Evolutionary conservation across 495 filamentous ascomycete species (phyloP).

Genomic region (Penicillium taxi): DNA sequence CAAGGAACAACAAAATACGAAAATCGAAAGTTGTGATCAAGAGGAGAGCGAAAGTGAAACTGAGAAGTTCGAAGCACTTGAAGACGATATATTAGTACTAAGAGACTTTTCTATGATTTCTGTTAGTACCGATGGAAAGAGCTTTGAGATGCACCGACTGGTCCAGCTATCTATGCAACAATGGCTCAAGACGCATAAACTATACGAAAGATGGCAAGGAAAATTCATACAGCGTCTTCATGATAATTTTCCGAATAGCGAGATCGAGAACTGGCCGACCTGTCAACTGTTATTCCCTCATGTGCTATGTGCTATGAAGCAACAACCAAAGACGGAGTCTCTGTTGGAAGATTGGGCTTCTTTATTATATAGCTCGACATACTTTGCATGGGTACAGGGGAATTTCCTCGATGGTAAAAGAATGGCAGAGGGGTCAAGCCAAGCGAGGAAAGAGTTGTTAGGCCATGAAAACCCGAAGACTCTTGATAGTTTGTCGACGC

Average conservation of each 20-base stretch:
- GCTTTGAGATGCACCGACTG: constrained; percentile 16
- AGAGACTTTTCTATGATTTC: constrained; percentile 35
- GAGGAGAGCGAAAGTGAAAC: background rate
- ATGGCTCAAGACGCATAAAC: constrained; percentile 18
- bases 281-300: constrained; percentile 25
- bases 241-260: constrained; percentile 31
- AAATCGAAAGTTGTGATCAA: background rate
- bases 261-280: constrained; percentile 21
- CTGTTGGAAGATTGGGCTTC: constrained; percentile 14
- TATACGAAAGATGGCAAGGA: constrained; percentile 26
- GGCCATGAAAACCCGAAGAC: background rate
- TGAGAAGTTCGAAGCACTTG: constrained; percentile 12
- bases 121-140: constrained; percentile 4
- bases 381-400: constrained; percentile 11
- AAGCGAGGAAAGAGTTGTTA: background rate
- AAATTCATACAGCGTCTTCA: constrained; percentile 30
- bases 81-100: constrained; percentile 33
- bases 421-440: constrained; percentile 5
- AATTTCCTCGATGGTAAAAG: constrained; percentile 4
- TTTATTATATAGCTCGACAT: constrained; percentile 14
- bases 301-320: constrained; percentile 10
- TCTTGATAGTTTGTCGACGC: background rate
- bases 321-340: constrained; percentile 8
- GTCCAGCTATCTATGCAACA: constrained; percentile 15
- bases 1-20: background rate